phyloP scores from a whole-genome alignment of 2,329 filamentous ascomycete species.

The Ophiocordyceps camponoti-leonardi region DNA sequence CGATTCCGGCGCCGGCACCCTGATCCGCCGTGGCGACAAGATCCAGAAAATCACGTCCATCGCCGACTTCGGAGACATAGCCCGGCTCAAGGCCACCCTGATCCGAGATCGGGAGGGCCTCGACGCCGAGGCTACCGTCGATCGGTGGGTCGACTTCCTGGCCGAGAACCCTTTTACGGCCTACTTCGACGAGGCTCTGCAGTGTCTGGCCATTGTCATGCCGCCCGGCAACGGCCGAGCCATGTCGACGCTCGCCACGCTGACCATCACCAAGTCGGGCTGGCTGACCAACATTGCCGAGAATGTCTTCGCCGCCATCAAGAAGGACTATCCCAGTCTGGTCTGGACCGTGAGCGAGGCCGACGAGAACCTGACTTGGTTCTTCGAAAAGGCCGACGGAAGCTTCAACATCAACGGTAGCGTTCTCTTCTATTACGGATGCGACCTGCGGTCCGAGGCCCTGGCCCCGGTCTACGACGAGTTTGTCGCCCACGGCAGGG shows the following conservation, averaged over 20 bases:
- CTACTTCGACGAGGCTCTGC: conserved; percentile 89
- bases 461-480: conserved; percentile 71
- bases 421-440: conserved; percentile 92
- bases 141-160: conserved; percentile 70
- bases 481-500: conserved; percentile 64
- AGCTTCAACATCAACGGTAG: conserved; percentile 73
- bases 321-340: conserved; percentile 81
- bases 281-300: conserved; percentile 93
- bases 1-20: conserved; percentile 81
- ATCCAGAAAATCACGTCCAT: conserved; percentile 57
- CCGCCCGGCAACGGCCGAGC: conserved; percentile 48
- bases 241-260: conserved; percentile 70
- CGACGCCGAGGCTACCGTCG: conserved; percentile 68
- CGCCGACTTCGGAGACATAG: conserved; percentile 57
- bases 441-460: conserved; percentile 57
- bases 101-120: conserved; percentile 67
- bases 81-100: conserved; percentile 66
- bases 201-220: conserved; percentile 77
- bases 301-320: conserved; percentile 84
- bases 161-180: conserved; percentile 68
- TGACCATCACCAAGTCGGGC: conserved; percentile 84
- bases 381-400: conserved; percentile 92
- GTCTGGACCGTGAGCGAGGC: conserved; percentile 95
- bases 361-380: conserved; percentile 95
- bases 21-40: conserved; percentile 86